Conservation (phyloP, 257 asterid genomes). For the Thymus mandschuricus region DNA sequence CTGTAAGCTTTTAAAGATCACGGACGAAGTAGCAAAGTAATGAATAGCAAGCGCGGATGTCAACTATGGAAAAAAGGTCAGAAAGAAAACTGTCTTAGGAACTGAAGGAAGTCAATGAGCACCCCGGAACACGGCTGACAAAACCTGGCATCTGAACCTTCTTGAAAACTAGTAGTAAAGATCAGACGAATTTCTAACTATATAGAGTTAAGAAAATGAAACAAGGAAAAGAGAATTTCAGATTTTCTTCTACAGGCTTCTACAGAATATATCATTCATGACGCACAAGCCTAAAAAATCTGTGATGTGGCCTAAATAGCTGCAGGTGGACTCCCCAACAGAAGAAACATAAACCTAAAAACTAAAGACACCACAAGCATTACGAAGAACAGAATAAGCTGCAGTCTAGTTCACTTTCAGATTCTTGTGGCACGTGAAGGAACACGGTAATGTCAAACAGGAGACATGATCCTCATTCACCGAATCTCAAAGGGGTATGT, state of each 20-base stretch:
- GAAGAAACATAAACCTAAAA: constrained; percentile 22
- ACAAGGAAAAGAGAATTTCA: background rate
- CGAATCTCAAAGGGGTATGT: too few relatives aligned
- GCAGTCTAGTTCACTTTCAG: constrained; percentile 1
- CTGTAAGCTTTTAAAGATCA: constrained; percentile 4
- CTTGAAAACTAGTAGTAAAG: constrained; percentile 6
- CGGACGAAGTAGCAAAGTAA: constrained; percentile 16
- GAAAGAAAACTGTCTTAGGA: constrained; percentile 7
- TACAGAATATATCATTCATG: constrained; percentile 15
- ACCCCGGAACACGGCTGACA: constrained; percentile 8
- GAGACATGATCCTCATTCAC: constrained; percentile 24
- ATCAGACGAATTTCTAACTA: background rate
- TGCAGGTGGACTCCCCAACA: constrained; percentile 16
- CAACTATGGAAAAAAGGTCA: background rate
- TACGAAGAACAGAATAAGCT: constrained; percentile 12
- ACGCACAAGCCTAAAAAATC: constrained; percentile 11
- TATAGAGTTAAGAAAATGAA: background rate
- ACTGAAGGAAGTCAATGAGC: constrained; percentile 8
- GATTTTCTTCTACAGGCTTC: constrained; percentile 27
- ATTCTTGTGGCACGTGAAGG: constrained; percentile 15
- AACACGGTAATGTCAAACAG: constrained; percentile 19
- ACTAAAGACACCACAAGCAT: constrained; percentile 9
- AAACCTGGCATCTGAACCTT: constrained; percentile 28
- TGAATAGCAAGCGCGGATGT: constrained; percentile 7
- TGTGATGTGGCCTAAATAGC: constrained; percentile 6